These are phyloP conservation scores for Sclerospora graminicola DNA, from an alignment of 352 stramenopile species.

Conservation along the genomic window DNA sequence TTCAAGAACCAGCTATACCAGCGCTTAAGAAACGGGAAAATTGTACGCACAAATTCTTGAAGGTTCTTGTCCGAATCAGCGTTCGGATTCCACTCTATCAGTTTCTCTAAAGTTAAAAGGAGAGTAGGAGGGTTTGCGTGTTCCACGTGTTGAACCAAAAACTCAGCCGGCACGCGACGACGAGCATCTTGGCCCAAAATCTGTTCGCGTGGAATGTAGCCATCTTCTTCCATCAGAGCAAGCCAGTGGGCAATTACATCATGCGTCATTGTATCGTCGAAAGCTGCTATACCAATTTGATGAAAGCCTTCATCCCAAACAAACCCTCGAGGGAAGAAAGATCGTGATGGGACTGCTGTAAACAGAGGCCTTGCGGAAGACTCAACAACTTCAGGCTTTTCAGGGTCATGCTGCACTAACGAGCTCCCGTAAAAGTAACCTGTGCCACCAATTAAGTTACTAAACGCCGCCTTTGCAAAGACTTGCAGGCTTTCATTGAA, in stretches of 20 bases:
- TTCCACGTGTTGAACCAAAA: slow-evolving; percentile 84
- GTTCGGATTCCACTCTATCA: slow-evolving; percentile 31
- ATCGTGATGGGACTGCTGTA: slow-evolving; percentile 86
- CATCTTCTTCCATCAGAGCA: slow-evolving; percentile 69
- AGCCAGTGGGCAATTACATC: slow-evolving; percentile 88
- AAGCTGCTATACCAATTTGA: slow-evolving; percentile 74
- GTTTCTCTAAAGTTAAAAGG: slow-evolving; percentile 75
- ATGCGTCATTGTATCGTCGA: slow-evolving; percentile 57
- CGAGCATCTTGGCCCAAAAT: slow-evolving; percentile 67
- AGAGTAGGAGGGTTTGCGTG: slow-evolving; percentile 90
- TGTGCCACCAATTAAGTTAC: slow-evolving; percentile 84
- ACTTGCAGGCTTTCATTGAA: slow-evolving; percentile 51
- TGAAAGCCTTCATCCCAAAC: slow-evolving; percentile 94
- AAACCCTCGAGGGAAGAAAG: slow-evolving; percentile 91
- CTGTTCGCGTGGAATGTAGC: slow-evolving; percentile 90
- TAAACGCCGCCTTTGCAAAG: slow-evolving; percentile 81
- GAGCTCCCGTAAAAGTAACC: slow-evolving; percentile 87
- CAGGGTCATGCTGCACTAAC: slow-evolving; percentile 49
- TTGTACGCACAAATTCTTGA: slow-evolving; percentile 27
- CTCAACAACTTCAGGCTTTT: slow-evolving; percentile 26
- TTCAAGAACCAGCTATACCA: slow-evolving; percentile 74
- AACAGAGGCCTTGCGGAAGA: slow-evolving; percentile 53
- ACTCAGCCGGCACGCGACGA: slow-evolving; percentile 76
- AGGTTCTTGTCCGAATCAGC: slow-evolving; percentile 14
- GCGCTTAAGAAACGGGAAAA: slow-evolving; percentile 61